Conservation (phyloP, 2,329 filamentous ascomycete species). For the Alternaria consortialis region DNA sequence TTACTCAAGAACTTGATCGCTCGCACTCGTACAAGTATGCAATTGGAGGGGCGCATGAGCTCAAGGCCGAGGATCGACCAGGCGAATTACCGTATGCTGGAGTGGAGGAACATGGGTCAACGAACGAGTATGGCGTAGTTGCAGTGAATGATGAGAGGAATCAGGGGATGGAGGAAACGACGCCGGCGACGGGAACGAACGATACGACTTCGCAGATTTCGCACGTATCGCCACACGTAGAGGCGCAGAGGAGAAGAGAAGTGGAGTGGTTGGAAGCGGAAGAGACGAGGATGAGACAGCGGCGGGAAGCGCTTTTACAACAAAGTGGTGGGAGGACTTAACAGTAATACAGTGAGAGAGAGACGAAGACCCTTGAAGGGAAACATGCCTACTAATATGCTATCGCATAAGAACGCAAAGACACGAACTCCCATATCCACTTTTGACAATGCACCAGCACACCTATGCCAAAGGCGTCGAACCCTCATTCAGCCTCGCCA, state of each 20-base stretch:
- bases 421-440: too few relatives aligned
- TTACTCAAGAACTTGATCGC: not conserved
- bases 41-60: fast-evolving
- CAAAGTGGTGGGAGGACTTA: not conserved
- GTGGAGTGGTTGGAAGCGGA: conserved; percentile 20
- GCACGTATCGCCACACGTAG: not conserved
- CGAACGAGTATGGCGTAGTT: not conserved
- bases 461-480: not conserved
- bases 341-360: not conserved
- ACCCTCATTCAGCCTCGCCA: not conserved
- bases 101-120: not conserved
- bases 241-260: conserved; percentile 13
- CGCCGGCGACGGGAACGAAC: not conserved
- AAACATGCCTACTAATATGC: too few relatives aligned
- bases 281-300: conserved; percentile 15
- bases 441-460: not conserved
- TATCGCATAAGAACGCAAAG: too few relatives aligned
- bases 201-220: not conserved
- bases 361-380: too few relatives aligned
- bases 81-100: not conserved
- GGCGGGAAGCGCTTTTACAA: conserved; percentile 3
- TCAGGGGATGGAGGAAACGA: not conserved
- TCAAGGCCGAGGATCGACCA: not conserved
- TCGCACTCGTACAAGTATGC: not conserved
- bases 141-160: too few relatives aligned